A percentile compares a stretch with the other conserved stretches of the same genome.
phyloP scores from a whole-genome alignment of 305 asterid genomes.

The Solanum hybrid region DNA sequence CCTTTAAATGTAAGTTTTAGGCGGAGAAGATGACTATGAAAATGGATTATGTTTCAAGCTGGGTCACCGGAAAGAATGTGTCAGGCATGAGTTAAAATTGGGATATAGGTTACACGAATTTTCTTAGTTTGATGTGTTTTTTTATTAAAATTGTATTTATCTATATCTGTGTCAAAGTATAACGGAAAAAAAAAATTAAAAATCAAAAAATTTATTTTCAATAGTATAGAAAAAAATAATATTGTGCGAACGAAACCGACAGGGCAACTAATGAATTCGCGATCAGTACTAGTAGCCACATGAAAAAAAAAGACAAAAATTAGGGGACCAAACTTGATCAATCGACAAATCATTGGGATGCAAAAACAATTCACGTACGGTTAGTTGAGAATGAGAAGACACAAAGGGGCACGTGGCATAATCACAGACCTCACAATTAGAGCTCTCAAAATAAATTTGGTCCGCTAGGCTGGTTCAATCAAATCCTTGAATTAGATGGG shows the following conservation, averaged over 20 bases:
- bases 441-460: too few relatives aligned
- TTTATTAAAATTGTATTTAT: too few relatives aligned
- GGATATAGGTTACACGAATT: not conserved
- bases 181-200: too few relatives aligned
- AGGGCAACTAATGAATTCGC: not conserved
- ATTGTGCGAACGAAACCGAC: not conserved
- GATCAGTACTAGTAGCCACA: not conserved
- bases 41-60: not conserved
- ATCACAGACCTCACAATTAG: not conserved
- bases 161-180: too few relatives aligned
- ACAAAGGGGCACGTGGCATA: not conserved
- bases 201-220: too few relatives aligned
- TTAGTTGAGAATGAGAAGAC: not conserved
- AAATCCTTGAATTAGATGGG: too few relatives aligned
- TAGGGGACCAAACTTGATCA: not conserved
- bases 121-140: not conserved
- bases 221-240: not conserved
- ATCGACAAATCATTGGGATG: not conserved
- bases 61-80: not conserved
- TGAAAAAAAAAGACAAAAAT: not conserved
- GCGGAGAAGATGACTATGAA: not conserved
- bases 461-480: fast-evolving
- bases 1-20: too few relatives aligned
- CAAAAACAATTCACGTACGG: not conserved
- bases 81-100: not conserved